A percentile compares a stretch with the other conserved stretches of the same genome.
phyloP scores from a whole-genome alignment of 2,329 filamentous ascomycete genomes.

The Fusarium coffeatum region DNA sequence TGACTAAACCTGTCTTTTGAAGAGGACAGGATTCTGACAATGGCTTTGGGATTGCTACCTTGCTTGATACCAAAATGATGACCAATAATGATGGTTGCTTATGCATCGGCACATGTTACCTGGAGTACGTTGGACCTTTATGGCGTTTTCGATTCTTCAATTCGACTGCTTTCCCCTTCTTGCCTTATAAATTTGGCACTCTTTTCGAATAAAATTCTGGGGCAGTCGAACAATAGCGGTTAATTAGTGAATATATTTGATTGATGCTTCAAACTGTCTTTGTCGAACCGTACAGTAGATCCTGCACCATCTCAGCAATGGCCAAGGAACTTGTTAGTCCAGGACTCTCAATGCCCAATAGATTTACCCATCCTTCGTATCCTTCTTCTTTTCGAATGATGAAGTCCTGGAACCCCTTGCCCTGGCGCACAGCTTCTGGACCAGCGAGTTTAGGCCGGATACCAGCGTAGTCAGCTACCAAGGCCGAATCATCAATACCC shows the following conservation, averaged over 20 bases:
- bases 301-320: conserved; percentile 80
- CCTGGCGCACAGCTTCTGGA: conserved; percentile 69
- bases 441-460: conserved; percentile 85
- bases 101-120: conserved; percentile 40
- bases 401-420: conserved; percentile 84
- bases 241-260: not conserved
- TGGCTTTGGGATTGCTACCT: conserved; percentile 4
- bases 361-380: conserved; percentile 84
- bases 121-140: conserved; percentile 24
- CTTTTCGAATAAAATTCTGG: conserved; percentile 3
- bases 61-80: conserved; percentile 42
- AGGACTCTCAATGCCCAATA: conserved; percentile 93
- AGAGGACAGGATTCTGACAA: conserved; percentile 15
- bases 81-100: conserved; percentile 37
- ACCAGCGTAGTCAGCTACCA: conserved; percentile 88
- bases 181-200: conserved; percentile 14
- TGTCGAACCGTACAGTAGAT: conserved; percentile 58
- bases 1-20: conserved; percentile 8
- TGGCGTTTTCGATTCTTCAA: conserved; percentile 30
- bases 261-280: not conserved
- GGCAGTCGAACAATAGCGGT: not conserved
- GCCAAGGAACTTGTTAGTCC: conserved; percentile 89
- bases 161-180: conserved; percentile 24
- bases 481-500: conserved; percentile 70
- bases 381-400: conserved; percentile 81